phyloP scores from a whole-genome alignment of 805 yeast genomes.

The Komagataella populi region DNA sequence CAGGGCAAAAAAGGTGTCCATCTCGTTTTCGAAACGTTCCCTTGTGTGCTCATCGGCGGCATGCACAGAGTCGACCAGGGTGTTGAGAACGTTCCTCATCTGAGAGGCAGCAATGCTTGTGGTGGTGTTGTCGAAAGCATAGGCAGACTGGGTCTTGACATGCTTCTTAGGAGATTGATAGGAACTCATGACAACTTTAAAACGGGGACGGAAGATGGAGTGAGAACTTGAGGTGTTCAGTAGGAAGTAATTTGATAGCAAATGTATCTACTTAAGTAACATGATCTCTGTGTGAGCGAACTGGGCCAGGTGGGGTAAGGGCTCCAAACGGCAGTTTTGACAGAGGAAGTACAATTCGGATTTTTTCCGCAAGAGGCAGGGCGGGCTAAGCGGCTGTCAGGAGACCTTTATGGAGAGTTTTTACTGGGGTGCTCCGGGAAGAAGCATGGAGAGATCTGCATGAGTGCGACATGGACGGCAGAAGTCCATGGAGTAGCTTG shows the following conservation, averaged over 20 bases:
- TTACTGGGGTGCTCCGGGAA: not conserved
- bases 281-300: not conserved
- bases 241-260: not conserved
- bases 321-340: not conserved
- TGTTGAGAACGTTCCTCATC: constrained; percentile 93
- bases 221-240: not conserved
- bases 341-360: not conserved
- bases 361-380: not conserved
- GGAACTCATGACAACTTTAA: not conserved
- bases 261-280: not conserved
- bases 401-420: not conserved
- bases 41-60: constrained; percentile 28
- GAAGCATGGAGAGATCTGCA: not conserved
- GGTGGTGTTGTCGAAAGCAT: constrained; percentile 90
- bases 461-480: not conserved
- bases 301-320: not conserved
- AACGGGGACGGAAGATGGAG: not conserved
- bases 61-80: constrained; percentile 66
- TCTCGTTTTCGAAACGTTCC: constrained; percentile 66
- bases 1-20: constrained; percentile 89
- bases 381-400: not conserved
- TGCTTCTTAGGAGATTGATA: constrained; percentile 33
- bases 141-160: constrained; percentile 58
- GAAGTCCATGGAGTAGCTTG: not conserved
- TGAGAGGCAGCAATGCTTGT: constrained; percentile 94